Percentiles rank a stretch among this genome's conserved stretches.
Evolutionary conservation across 768 basidiomycete species (phyloP).

Genomic region (Hemileccinum rubropunctum): DNA sequence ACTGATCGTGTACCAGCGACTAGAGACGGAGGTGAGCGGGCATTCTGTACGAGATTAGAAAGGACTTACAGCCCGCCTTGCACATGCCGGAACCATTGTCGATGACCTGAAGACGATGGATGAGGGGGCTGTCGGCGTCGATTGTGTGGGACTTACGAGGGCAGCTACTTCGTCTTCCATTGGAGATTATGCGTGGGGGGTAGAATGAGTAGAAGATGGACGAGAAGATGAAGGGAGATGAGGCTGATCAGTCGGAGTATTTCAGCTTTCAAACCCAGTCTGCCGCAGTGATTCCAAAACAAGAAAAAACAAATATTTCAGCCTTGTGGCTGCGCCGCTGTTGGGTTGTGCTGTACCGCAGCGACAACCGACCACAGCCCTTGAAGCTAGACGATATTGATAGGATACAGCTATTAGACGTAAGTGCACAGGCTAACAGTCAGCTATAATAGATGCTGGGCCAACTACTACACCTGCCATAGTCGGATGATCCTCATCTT

Average conservation of each 20-base stretch:
- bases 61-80: conserved; percentile 93
- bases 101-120: conserved; percentile 54
- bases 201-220: conserved; percentile 20
- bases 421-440: no score
- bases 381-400: no score
- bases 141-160: conserved; percentile 34
- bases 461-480: no score
- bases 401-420: no score
- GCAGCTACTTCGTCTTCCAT: conserved; percentile 71
- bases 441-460: no score
- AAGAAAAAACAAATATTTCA: conserved; percentile 15
- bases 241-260: conserved; percentile 25
- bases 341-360: no score
- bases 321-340: conserved; percentile 1
- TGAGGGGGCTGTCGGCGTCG: conserved; percentile 3
- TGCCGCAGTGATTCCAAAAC: conserved; percentile 16
- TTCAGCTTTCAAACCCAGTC: conserved; percentile 21
- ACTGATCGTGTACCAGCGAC: conserved; percentile 55
- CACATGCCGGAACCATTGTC: conserved; percentile 99
- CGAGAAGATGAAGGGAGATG: conserved; percentile 19
- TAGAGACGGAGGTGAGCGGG: conserved; percentile 31
- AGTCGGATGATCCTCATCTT: no score
- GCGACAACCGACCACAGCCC: no score
- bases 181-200: conserved; percentile 23
- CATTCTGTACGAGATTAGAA: conserved; percentile 3